These are phyloP conservation scores for Phytophthora europaea DNA, from an alignment of 352 stramenopile species.

Conservation along the genomic window DNA sequence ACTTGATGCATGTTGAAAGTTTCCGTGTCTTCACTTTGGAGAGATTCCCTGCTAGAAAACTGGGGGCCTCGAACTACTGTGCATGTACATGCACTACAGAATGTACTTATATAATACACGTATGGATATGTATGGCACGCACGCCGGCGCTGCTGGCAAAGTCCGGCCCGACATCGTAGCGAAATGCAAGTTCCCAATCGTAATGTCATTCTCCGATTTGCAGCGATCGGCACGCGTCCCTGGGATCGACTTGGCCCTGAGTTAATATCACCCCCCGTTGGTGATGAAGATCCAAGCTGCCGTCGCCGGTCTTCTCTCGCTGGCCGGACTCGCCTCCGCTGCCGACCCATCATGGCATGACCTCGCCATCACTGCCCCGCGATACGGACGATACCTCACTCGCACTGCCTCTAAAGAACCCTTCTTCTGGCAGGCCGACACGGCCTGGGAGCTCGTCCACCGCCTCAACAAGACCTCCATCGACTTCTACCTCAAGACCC, in stretches of 20 bases:
- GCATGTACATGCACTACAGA: too few relatives aligned
- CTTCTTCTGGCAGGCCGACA: constrained; percentile 41
- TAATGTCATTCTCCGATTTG: neutral
- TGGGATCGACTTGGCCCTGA: neutral
- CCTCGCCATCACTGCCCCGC: constrained; percentile 29
- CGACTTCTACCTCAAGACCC: constrained; percentile 33
- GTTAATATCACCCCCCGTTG: neutral
- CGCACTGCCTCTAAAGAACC: constrained; percentile 22
- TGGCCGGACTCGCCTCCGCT: neutral
- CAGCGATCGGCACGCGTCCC: neutral
- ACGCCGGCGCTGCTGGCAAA: too few relatives aligned
- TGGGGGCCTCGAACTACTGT: too few relatives aligned
- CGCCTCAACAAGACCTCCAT: constrained; percentile 40
- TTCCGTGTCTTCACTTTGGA: neutral
- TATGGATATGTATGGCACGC: too few relatives aligned
- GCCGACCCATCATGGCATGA: constrained; percentile 20
- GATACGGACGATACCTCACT: constrained; percentile 23
- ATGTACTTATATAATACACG: too few relatives aligned
- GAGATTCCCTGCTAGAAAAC: too few relatives aligned
- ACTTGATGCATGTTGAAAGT: neutral
- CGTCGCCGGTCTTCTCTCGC: neutral
- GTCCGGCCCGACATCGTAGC: neutral
- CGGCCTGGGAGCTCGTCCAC: constrained; percentile 31
- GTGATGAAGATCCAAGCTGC: constrained; percentile 21
- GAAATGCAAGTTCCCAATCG: neutral